Percentiles rank a stretch among this genome's conserved stretches.
Conservation (phyloP, 805 yeast genomes). For the Saturnispora dispora region DNA sequence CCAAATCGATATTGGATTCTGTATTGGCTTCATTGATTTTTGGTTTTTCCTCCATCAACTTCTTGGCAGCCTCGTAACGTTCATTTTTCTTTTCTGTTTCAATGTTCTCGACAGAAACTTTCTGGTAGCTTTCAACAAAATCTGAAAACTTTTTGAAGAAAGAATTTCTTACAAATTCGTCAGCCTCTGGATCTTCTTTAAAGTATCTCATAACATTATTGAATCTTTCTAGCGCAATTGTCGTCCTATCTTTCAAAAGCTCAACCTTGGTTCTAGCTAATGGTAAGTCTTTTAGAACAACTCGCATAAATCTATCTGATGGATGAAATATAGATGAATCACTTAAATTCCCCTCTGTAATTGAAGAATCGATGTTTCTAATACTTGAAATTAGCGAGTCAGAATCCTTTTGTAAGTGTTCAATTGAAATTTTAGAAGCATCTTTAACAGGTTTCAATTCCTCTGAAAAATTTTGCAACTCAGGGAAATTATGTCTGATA, state of each 20-base stretch:
- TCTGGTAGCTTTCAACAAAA: constrained; percentile 70
- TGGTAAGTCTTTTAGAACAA: constrained; percentile 58
- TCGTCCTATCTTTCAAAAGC: constrained; percentile 53
- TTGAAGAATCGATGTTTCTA: constrained; percentile 60
- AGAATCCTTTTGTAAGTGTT: constrained; percentile 72
- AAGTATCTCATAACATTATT: constrained; percentile 67
- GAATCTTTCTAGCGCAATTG: constrained; percentile 55
- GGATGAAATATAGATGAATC: constrained; percentile 77
- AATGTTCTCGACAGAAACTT: constrained; percentile 70
- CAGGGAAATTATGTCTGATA: constrained; percentile 78
- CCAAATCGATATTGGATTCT: constrained; percentile 50
- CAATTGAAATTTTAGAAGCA: constrained; percentile 71
- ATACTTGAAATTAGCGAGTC: constrained; percentile 50
- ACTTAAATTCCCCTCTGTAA: constrained; percentile 78
- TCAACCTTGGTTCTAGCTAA: constrained; percentile 66
- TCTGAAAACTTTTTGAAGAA: constrained; percentile 76
- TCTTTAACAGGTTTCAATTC: constrained; percentile 52
- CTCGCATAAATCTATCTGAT: constrained; percentile 56
- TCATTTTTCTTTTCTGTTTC: constrained; percentile 77
- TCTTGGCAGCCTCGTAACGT: constrained; percentile 37
- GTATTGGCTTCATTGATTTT: constrained; percentile 35
- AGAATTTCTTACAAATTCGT: constrained; percentile 51
- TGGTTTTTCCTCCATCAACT: constrained; percentile 26
- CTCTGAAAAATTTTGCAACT: constrained; percentile 61
- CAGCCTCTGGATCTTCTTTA: constrained; percentile 76